Conservation (phyloP, 352 stramenopile genomes). For the Globisporangium okanoganense region DNA sequence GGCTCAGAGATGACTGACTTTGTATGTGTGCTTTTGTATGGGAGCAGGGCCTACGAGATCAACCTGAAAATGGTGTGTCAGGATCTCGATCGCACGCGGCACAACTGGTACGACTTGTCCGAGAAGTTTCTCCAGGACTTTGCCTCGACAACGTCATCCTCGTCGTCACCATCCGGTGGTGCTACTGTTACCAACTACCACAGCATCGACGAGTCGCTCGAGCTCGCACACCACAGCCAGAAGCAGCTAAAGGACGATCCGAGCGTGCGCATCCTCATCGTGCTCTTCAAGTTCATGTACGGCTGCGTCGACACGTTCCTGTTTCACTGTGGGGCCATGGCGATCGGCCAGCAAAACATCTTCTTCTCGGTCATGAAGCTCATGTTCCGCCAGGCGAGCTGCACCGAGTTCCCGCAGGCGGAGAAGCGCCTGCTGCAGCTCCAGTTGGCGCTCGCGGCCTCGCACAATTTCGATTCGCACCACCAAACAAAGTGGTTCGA, state of each 20-base stretch:
- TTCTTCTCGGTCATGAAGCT: constrained; percentile 72
- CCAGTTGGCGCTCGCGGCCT: constrained; percentile 1
- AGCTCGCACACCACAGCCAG: constrained; percentile 11
- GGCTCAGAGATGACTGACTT: background rate
- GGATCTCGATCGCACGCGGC: constrained; percentile 44
- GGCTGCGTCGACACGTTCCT: constrained; percentile 74
- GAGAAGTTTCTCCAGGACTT: constrained; percentile 48
- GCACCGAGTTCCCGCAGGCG: constrained; percentile 58
- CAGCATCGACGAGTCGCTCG: constrained; percentile 42
- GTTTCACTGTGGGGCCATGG: constrained; percentile 73
- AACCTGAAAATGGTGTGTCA: constrained; percentile 53
- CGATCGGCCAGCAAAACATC: constrained; percentile 68
- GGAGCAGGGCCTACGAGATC: constrained; percentile 58
- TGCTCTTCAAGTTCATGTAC: constrained; percentile 83
- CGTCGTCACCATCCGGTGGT: background rate
- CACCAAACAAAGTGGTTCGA: constrained; percentile 10
- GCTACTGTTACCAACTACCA: constrained; percentile 27
- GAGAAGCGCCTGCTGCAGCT: constrained; percentile 26
- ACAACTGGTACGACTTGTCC: constrained; percentile 54
- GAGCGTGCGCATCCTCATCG: constrained; percentile 24
- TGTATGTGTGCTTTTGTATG: constrained; percentile 3
- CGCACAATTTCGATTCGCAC: background rate
- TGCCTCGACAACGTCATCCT: background rate
- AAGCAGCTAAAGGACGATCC: constrained; percentile 16
- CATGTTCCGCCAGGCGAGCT: constrained; percentile 69